Conservation (phyloP, 1,284 basidiomycete genomes). For the Boletus holoroseus region DNA sequence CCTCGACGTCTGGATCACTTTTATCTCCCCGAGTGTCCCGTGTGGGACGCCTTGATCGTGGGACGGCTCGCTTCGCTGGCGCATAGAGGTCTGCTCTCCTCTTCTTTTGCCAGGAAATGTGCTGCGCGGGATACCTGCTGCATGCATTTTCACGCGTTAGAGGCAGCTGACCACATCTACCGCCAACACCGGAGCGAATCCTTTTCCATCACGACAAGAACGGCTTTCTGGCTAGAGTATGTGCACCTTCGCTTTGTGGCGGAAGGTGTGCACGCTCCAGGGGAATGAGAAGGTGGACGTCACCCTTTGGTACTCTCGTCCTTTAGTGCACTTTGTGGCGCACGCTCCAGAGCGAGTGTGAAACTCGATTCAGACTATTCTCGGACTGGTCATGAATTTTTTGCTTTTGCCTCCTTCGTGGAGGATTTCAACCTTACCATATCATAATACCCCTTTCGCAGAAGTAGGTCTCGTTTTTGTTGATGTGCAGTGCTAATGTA, state of each 20-base stretch:
- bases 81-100: accelerated
- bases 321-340: constrained; percentile 32
- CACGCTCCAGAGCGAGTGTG: constrained; percentile 16
- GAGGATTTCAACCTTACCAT: not conserved
- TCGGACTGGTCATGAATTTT: constrained; percentile 29
- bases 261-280: not conserved
- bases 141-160: not conserved
- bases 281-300: constrained; percentile 20
- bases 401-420: constrained; percentile 18
- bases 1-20: constrained; percentile 1
- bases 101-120: accelerated
- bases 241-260: not conserved
- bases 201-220: not conserved
- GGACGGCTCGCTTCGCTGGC: not conserved
- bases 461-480: not conserved
- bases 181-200: too few species aligned
- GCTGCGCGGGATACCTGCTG: not conserved
- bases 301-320: not conserved
- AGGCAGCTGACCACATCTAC: accelerated
- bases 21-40: constrained; percentile 18
- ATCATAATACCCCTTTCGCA: not conserved
- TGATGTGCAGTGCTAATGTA: not conserved
- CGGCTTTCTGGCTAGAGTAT: not conserved
- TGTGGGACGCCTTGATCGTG: constrained; percentile 19
- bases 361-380: constrained; percentile 37